phyloP scores from a whole-genome alignment of 345 rosid genomes.

The Abelmoschus esculentus region DNA sequence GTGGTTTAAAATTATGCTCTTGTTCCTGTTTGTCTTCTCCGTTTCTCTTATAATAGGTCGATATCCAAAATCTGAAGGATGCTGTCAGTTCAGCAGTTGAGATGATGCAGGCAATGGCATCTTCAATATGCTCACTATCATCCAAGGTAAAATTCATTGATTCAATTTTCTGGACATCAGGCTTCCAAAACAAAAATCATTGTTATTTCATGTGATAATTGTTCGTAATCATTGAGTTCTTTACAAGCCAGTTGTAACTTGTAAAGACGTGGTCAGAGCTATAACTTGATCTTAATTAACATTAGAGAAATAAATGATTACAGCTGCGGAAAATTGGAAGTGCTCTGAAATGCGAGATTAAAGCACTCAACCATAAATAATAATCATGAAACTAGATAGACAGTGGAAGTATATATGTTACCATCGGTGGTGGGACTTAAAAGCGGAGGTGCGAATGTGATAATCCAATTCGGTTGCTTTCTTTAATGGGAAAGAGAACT shows the following conservation, averaged over 20 bases:
- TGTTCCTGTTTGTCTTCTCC: slow-evolving; percentile 1
- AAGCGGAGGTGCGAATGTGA: not conserved
- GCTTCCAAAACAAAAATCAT: not conserved
- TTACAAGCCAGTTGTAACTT: not conserved
- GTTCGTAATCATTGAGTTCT: not conserved
- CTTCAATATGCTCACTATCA: slow-evolving; percentile 54
- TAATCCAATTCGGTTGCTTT: not conserved
- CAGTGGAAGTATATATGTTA: not conserved
- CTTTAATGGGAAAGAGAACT: too few relatives aligned
- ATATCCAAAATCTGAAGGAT: slow-evolving; percentile 74
- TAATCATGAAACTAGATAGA: not conserved
- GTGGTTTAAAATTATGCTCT: slow-evolving; percentile 13
- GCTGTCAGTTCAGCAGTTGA: slow-evolving; percentile 76
- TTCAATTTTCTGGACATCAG: slow-evolving; percentile 2
- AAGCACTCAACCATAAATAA: not conserved
- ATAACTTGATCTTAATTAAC: too few relatives aligned
- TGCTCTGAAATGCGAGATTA: not conserved
- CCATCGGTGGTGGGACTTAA: not conserved
- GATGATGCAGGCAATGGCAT: slow-evolving; percentile 78
- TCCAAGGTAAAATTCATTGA: slow-evolving; percentile 44
- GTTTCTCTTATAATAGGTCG: slow-evolving; percentile 38
- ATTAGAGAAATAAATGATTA: too few relatives aligned
- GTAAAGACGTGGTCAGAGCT: too few relatives aligned
- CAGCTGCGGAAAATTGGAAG: too few relatives aligned
- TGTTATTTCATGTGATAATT: not conserved